A percentile compares a stretch with the other conserved stretches of the same genome.
These are phyloP conservation scores for Naganishia cerealis DNA, from an alignment of 1,284 basidiomycete genomes.

Conservation along the genomic window DNA sequence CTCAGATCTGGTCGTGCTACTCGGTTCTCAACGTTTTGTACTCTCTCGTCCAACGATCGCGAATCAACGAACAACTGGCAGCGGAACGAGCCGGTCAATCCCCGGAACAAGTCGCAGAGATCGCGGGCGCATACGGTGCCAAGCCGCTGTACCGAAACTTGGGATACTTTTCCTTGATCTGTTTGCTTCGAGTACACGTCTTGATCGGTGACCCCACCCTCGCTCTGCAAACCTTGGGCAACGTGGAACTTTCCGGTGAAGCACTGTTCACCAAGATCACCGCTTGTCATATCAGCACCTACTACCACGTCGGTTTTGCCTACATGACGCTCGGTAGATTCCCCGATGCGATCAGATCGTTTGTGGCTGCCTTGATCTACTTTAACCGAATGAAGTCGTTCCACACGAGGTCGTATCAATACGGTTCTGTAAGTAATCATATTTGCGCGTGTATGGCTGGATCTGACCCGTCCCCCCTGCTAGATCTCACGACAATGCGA, in stretches of 20 bases:
- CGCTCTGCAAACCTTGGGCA: slow-evolving; percentile 91
- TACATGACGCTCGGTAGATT: slow-evolving; percentile 93
- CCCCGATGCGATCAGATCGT: slow-evolving; percentile 89
- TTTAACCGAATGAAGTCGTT: slow-evolving; percentile 90
- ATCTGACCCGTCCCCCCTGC: background rate
- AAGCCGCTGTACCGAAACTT: slow-evolving; percentile 89
- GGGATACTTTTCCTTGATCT: slow-evolving; percentile 96
- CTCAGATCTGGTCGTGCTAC: slow-evolving; percentile 92
- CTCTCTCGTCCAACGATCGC: slow-evolving; percentile 94
- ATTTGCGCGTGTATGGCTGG: background rate
- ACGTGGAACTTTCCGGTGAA: slow-evolving; percentile 85
- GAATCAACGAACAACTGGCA: slow-evolving; percentile 87
- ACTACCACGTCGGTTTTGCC: slow-evolving; percentile 94
- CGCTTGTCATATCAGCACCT: slow-evolving; percentile 70
- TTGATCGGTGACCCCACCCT: slow-evolving; percentile 92
- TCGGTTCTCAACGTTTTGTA: slow-evolving; percentile 96
- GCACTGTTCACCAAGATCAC: slow-evolving; percentile 86
- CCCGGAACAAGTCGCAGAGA: slow-evolving; percentile 78
- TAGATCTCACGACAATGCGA: slow-evolving; percentile 96
- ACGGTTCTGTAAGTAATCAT: slow-evolving; percentile 71
- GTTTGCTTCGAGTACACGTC: slow-evolving; percentile 90
- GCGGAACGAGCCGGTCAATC: slow-evolving; percentile 78
- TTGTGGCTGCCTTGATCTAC: slow-evolving; percentile 89
- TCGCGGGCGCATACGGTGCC: slow-evolving; percentile 87
- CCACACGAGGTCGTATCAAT: slow-evolving; percentile 93